A percentile compares a stretch with the other conserved stretches of the same genome.
phyloP scores from a whole-genome alignment of 208 protist species.

The Trichomonas gallinae region DNA sequence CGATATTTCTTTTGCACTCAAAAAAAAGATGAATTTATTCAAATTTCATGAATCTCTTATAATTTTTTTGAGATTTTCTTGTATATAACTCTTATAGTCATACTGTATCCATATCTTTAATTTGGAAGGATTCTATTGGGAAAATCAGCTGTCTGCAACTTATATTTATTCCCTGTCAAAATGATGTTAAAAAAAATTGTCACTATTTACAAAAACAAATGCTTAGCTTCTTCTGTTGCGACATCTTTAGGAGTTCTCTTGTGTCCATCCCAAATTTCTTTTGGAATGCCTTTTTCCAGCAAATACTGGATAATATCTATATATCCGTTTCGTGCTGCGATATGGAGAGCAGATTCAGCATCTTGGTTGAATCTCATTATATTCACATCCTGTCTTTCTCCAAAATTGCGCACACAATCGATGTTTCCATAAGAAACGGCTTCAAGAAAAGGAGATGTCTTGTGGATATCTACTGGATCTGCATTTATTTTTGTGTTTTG shows the following conservation, averaged over 20 bases:
- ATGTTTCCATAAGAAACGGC: neutral
- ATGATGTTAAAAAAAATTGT: no score
- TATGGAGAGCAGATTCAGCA: neutral
- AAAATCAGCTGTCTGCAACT: no score
- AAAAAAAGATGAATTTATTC: no score
- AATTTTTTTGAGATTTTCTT: no score
- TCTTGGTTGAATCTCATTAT: neutral
- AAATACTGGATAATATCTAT: neutral
- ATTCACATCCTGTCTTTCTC: neutral
- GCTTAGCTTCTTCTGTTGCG: neutral
- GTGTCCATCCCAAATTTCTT: neutral
- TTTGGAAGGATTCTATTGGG: no score
- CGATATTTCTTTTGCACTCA: no score
- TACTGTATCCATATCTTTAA: no score
- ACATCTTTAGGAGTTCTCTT: neutral
- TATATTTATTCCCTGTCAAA: no score
- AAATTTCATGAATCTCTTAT: no score
- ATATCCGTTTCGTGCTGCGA: neutral
- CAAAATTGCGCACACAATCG: neutral
- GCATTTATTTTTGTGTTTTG: neutral
- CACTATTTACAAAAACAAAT: neutral
- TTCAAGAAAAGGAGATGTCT: neutral
- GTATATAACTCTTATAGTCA: no score
- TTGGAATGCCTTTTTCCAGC: neutral
- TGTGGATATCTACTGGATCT: neutral